Base-by-base conservation (phyloP, 139 green algal species). In the Gonium pectorale region DNA sequence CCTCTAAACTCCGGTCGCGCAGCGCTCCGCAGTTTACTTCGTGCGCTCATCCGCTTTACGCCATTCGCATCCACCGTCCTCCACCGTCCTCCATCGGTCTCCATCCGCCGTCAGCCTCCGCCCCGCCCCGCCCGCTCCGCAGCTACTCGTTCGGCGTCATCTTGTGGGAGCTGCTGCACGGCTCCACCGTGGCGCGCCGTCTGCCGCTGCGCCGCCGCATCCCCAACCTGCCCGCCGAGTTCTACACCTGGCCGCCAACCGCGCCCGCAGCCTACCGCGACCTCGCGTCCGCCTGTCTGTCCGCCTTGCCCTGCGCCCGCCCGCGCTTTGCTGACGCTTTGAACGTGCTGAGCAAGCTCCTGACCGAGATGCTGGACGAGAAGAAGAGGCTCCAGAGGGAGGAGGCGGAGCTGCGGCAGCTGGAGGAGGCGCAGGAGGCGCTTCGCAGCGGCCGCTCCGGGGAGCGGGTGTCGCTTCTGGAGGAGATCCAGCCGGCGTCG, bases 81-180 rank as follows among this genome's bases (percentile, higher is more conserved):
- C n/a, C n/a, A n/a, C n/a, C n/a, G n/a, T n/a, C n/a, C n/a, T n/a
- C n/a, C n/a, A n/a, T n/a, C n/a, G n/a, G n/a, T n/a, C n/a, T n/a
- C n/a, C n/a, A n/a, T n/a, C n/a, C n/a, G n/a, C n/a, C n/a, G n/a
- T n/a, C n/a, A n/a, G n/a, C n/a, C n/a, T n/a, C n/a, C n/a, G n/a
- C n/a, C n/a, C n/a, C n/a, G n/a, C n/a, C n/a, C n/a, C n/a, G n/a
- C n/a, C n/a, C n/a, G n/a, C n/a, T 17, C 49, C 15, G 13, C 56
- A 80, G 52, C 33, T 80, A 80, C 54, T 80, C 72, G 35, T 80
- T 80, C 72, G 74, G 74, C 38, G 74, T 82, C 22, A 82, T 82
- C 29, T 40, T 82, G 40, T 82, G 74, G 74, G 74, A 82, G 56
- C 56, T 82, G 74, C 38, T 82, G 13, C 74, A 82, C 74, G 74